Percentiles rank a stretch among this genome's conserved stretches.
These are phyloP conservation scores for Rubroshorea leprosula DNA, from an alignment of 345 rosid genomes.

Conservation along the genomic window DNA sequence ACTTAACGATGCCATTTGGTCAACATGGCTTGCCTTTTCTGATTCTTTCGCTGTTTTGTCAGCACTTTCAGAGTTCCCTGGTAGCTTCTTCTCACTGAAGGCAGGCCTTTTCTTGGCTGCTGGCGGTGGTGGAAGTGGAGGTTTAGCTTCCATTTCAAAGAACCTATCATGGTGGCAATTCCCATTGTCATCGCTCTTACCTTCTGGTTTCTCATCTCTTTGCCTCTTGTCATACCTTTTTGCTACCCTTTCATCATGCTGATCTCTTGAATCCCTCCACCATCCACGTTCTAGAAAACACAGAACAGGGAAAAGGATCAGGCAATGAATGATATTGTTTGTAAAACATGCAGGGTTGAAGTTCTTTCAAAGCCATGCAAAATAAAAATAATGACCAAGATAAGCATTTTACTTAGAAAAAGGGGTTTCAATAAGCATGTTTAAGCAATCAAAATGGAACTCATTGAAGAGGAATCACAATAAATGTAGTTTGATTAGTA, in stretches of 20 bases:
- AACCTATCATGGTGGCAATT: conserved; percentile 65
- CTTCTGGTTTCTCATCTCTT: conserved; percentile 40
- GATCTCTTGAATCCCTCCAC: conserved; percentile 56
- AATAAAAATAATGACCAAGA: no score
- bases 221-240: conserved; percentile 25
- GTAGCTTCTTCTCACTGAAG: conserved; percentile 68
- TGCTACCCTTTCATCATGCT: conserved; percentile 31
- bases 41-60: conserved; percentile 32
- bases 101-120: conserved; percentile 71
- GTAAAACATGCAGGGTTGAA: no score
- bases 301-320: not conserved
- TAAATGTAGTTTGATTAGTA: no score
- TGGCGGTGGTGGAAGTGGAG: conserved; percentile 25
- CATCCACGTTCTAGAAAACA: conserved; percentile 46
- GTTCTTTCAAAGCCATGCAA: no score
- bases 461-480: no score
- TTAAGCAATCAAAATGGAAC: no score
- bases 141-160: conserved; percentile 50
- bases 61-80: conserved; percentile 32
- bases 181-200: conserved; percentile 37
- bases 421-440: no score
- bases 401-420: no score
- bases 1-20: conserved; percentile 17
- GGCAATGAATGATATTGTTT: no score
- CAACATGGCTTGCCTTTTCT: conserved; percentile 24